Percentiles rank a stretch among this genome's conserved stretches.
phyloP scores from a whole-genome alignment of 2,329 filamentous ascomycete genomes.

The Paecilomyces formosus region DNA sequence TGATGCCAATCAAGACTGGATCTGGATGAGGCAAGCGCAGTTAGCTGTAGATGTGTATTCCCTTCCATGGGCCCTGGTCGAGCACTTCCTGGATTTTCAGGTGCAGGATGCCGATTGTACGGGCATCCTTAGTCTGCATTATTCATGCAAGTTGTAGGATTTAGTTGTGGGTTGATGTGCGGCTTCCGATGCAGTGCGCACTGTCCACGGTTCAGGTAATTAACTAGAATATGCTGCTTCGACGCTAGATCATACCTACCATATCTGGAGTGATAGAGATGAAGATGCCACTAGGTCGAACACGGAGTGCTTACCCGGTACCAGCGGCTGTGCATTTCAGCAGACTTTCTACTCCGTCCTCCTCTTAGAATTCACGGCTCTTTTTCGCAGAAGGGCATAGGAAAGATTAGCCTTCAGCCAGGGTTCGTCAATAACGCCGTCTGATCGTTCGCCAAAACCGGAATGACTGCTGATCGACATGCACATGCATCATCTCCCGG shows the following conservation, averaged over 20 bases:
- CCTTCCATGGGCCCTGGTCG: not conserved
- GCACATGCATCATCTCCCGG: not conserved
- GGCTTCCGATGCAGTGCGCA: not conserved
- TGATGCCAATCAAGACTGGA: not conserved
- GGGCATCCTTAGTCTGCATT: not conserved
- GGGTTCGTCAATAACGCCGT: not conserved
- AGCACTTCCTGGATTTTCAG: not conserved
- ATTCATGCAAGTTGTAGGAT: not conserved
- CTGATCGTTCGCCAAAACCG: not conserved
- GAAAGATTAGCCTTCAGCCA: not conserved
- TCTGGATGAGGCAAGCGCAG: not conserved
- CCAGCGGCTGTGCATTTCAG: too few species aligned
- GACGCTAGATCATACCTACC: not conserved
- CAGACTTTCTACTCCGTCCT: not conserved
- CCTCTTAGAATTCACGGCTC: not conserved
- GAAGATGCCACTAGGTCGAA: not conserved
- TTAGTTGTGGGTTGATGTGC: not conserved
- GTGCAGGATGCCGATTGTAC: not conserved
- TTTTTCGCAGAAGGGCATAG: not conserved
- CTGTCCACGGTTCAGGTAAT: not conserved
- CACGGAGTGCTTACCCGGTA: not conserved
- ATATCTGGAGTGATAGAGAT: not conserved
- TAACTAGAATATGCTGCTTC: not conserved
- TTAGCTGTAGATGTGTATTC: not conserved
- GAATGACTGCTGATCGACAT: not conserved